Evolutionary conservation across 306 rosid species (phyloP).

Genomic region (Comarum palustre): DNA sequence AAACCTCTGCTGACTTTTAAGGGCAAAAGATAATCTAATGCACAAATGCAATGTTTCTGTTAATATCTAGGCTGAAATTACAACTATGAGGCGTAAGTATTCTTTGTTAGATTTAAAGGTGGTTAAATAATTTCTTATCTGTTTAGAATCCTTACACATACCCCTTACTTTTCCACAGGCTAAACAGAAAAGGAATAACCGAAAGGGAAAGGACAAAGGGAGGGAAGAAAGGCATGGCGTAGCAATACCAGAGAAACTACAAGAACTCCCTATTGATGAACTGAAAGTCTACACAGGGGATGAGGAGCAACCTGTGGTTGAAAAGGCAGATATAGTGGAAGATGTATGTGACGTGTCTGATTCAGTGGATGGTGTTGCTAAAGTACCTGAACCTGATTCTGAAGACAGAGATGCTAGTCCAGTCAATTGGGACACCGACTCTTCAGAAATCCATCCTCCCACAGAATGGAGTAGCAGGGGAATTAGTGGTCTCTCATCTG

Average conservation of each 20-base stretch:
- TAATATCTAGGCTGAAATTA: background rate
- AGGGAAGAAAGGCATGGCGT: conserved; percentile 61
- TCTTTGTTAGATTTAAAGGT: background rate
- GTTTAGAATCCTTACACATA: conserved; percentile 23
- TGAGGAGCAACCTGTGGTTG: conserved; percentile 47
- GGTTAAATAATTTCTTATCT: background rate
- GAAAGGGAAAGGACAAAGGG: conserved; percentile 79
- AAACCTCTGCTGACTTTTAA: background rate
- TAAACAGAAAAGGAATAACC: conserved; percentile 83
- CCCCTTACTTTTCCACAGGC: conserved; percentile 45
- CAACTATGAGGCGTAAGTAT: background rate
- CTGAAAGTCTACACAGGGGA: conserved; percentile 52
- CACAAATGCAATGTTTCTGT: background rate
- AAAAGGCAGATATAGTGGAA: conserved; percentile 62
- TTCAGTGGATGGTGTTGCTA: conserved; percentile 70
- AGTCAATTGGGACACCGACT: conserved; percentile 90
- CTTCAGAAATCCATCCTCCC: conserved; percentile 81
- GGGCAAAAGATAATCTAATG: background rate
- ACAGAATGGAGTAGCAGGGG: conserved; percentile 60
- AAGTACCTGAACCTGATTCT: conserved; percentile 67
- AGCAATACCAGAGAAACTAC: conserved; percentile 43
- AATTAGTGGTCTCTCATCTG: conserved; percentile 47
- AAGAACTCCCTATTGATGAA: conserved; percentile 50
- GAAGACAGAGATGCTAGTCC: conserved; percentile 89
- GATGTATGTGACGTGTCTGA: conserved; percentile 82